Base-by-base conservation (phyloP, 306 rosid species). In the Sechiopsis laciniata region DNA sequence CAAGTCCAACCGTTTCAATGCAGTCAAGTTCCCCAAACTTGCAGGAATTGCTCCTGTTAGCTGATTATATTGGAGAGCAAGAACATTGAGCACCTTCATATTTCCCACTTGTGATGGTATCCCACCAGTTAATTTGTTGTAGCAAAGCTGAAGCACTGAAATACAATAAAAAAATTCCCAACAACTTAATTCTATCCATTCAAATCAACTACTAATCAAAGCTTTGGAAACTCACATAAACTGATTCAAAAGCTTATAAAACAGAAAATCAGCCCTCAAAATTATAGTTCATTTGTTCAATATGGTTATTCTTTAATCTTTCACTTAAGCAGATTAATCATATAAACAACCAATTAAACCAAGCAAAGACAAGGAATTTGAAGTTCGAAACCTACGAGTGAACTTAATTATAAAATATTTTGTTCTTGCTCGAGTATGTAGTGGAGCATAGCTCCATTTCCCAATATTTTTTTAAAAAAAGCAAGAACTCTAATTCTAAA, bases 71-170 rank as follows among this genome's bases (percentile, higher is more conserved):
- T 92, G 96, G 78, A 92, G 83, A 32, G 96, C 89, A 65, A 92
- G 87, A 77, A 90, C 85, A 57, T 77, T 82, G 16, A 88, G 90
- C 76, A 73, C 85, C 76, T 67, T 81, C 79, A 88, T 50, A 62
- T 70, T 76, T 73, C 93, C 91, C 12, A 92, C 76, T 59, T 88
- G 87, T 14, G 79, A 80, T 5, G 98, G 98, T 79, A 92, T 83
- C 57, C 85, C 76, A 53, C 98, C 98, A 21, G 69, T 78, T 76
- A 92, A 78, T 74, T 89, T 83, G 75, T 92, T 92, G 76, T 88
- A 88, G 77, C 96, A 85, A 79, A 92, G 85, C 90, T 87, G 96
- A 89, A 92, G 85, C 86, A 92, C 98, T 92, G 89, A 75, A 66
- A 26, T 26, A 26, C 1, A 26, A 26, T 1, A 26, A 21, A 74